These are phyloP conservation scores for Aquanectria penicillioides DNA, from an alignment of 2,329 filamentous ascomycete species.

Conservation along the genomic window DNA sequence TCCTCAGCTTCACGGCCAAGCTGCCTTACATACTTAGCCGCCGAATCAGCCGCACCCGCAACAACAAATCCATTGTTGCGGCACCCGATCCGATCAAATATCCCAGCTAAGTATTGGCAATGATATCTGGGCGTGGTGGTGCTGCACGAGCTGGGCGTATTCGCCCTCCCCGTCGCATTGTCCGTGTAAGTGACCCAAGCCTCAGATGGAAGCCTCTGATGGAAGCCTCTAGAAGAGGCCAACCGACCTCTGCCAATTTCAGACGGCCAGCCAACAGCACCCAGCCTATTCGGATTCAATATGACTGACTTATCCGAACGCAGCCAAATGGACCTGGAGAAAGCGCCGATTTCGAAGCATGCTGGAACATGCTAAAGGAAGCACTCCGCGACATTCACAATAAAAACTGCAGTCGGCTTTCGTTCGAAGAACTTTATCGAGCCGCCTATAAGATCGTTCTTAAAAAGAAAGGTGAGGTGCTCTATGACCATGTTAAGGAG, in stretches of 20 bases:
- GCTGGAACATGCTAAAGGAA: conserved; percentile 80
- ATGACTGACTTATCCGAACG: conserved; percentile 15
- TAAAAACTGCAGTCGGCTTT: conserved; percentile 88
- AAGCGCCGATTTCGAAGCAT: conserved; percentile 82
- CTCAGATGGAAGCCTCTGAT: background rate
- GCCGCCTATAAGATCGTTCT: conserved; percentile 94
- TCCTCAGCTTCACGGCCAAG: conserved; percentile 10
- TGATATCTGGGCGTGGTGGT: conserved; percentile 62
- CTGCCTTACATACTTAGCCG: background rate
- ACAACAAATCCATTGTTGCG: background rate
- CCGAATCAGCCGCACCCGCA: background rate
- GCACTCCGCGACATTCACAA: conserved; percentile 90
- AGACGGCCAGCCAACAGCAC: too few relatives aligned
- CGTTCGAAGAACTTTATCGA: conserved; percentile 95
- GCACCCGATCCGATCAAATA: background rate
- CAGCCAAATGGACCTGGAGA: conserved; percentile 58
- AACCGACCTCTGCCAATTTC: background rate
- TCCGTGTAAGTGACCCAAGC: conserved; percentile 48
- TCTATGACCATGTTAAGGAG: conserved; percentile 83
- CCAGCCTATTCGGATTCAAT: background rate
- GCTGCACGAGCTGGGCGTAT: conserved; percentile 52
- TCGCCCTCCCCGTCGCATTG: conserved; percentile 55
- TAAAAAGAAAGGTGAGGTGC: conserved; percentile 81
- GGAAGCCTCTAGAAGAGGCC: background rate
- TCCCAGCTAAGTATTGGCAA: conserved; percentile 30